Base-by-base conservation (phyloP, 495 filamentous ascomycete genomes). In the Clohesyomyces aquaticus region DNA sequence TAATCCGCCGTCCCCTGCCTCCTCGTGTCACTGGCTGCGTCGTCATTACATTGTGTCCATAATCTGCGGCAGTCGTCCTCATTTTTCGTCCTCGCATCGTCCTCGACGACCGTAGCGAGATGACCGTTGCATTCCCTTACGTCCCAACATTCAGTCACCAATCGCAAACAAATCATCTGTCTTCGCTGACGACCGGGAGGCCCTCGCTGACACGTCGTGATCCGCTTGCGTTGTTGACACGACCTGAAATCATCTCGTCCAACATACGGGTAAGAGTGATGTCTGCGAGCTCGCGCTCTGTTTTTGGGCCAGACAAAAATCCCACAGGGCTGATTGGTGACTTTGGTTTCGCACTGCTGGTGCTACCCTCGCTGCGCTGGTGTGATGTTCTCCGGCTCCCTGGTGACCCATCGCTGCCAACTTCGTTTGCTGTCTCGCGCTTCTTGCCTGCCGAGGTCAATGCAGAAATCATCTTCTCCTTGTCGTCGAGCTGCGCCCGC, bases 161-260 rank as follows among this genome's bases (percentile, higher is more conserved):
- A 26, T 23, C 19, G 18, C 35, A 6, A 28, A 12, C 10, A 32
- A n/a, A 27, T 65, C 46, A 32, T 35, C 46, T 60, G 28, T 48
- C 58, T 53, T 67, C 67, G 46, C 53, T 64, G 35, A 63, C 58
- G 32, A 47, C 38, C 28, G 59, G 26, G 22, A 65, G 49, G 35
- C 70, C n/a, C n/a, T n/a, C n/a, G n/a, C n/a, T 72, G 54, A 51
- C 65, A 21, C 63, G 57, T 58, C 56, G 51, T 56, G 65, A 49
- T 22, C 53, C 49, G 29, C 50, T 59, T 50, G 49, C 47, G 11
- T 47, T 14, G 55, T 59, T 88, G 52, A 93, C 88, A 21, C 88
- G 85, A 71, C 91, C 88, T 73, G 91, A 89, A 61, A 96, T 94
- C 92, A 96, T 96, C 74, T 94, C 89, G 65, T 96, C 91, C 28